phyloP scores from a whole-genome alignment of 352 stramenopile genomes.

The Phytophthora chlamydospora region DNA sequence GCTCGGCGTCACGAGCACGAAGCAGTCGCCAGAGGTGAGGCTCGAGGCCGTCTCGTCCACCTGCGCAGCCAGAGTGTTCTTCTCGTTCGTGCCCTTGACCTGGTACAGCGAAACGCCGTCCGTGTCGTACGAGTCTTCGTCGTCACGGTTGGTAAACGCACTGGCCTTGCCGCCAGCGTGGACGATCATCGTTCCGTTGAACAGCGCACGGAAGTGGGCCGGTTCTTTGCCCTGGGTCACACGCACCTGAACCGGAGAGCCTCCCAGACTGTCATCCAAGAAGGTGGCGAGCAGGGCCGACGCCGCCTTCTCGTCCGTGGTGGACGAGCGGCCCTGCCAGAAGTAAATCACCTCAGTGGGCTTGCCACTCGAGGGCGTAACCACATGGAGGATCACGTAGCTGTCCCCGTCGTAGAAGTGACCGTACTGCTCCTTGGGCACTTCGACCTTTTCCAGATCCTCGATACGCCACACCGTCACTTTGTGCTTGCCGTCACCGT shows the following conservation, averaged over 20 bases:
- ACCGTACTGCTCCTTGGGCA: constrained; percentile 83
- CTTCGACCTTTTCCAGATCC: constrained; percentile 87
- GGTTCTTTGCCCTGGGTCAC: constrained; percentile 90
- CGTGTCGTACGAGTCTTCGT: constrained; percentile 86
- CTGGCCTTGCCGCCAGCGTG: constrained; percentile 90
- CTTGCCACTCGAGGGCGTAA: constrained; percentile 68
- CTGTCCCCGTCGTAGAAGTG: constrained; percentile 96
- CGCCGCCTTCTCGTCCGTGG: constrained; percentile 88
- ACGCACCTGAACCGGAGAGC: constrained; percentile 85
- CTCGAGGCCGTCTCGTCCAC: constrained; percentile 76
- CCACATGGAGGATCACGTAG: constrained; percentile 94
- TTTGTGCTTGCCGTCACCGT: constrained; percentile 75
- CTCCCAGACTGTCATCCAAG: constrained; percentile 88
- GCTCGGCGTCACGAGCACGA: constrained; percentile 78
- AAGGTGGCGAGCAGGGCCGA: constrained; percentile 68
- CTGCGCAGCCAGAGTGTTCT: constrained; percentile 90
- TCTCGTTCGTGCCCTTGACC: constrained; percentile 85
- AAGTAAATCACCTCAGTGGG: constrained; percentile 92
- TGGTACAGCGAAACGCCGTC: constrained; percentile 91
- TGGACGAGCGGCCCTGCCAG: constrained; percentile 89
- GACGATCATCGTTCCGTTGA: constrained; percentile 91
- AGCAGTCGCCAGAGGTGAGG: constrained; percentile 90
- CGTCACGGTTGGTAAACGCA: constrained; percentile 85
- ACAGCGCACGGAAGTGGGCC: constrained; percentile 89
- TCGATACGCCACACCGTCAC: constrained; percentile 93